Evolutionary conservation across 177 flowering plant genomes (phyloP).

Genomic region (Vitis hybrid): DNA sequence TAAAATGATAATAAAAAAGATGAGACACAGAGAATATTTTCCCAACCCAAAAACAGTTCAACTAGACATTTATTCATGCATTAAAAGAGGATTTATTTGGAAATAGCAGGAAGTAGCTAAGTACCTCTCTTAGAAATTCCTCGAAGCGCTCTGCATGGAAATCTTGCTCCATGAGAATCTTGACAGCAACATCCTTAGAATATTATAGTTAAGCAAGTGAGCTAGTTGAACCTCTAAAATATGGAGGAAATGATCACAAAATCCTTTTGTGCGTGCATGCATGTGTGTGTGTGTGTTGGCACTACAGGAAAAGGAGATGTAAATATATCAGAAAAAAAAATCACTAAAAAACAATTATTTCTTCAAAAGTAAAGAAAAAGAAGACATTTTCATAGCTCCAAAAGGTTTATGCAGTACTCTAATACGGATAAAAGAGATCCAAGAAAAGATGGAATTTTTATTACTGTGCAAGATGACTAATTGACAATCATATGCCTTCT

Average conservation of each 20-base stretch:
- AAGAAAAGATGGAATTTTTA: not conserved
- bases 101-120: not conserved
- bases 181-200: conserved; percentile 96
- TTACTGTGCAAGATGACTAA: too few species aligned
- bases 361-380: too few species aligned
- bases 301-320: too few species aligned
- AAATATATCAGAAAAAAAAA: too few species aligned
- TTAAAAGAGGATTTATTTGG: too few species aligned
- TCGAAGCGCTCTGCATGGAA: conserved; percentile 71
- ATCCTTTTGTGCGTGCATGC: not conserved
- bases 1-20: not conserved
- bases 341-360: too few species aligned
- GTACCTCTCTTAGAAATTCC: conserved; percentile 92
- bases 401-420: not conserved
- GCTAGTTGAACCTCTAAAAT: not conserved
- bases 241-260: not conserved
- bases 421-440: not conserved
- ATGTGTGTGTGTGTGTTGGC: too few species aligned
- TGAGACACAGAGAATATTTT: not conserved
- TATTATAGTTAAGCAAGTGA: not conserved
- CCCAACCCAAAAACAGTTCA: not conserved
- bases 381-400: not conserved
- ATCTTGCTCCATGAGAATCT: conserved; percentile 98
- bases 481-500: too few species aligned
- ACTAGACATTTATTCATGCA: too few species aligned